Conservation (phyloP, 2,329 filamentous ascomycete genomes). For the Fonsecaea multimorphosa region DNA sequence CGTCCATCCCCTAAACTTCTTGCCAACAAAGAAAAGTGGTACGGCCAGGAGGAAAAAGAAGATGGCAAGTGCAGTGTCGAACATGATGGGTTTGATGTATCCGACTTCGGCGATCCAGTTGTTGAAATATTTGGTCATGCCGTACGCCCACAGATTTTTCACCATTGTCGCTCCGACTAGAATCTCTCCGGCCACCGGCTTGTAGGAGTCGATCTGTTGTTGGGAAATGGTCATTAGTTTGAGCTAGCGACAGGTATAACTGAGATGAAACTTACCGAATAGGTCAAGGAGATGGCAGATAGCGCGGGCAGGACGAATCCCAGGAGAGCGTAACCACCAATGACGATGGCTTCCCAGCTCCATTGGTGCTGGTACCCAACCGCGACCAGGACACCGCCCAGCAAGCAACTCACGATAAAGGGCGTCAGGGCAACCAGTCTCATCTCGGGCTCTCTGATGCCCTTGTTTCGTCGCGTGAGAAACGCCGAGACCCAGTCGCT, state of each 20-base stretch:
- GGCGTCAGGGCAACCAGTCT: conserved; percentile 61
- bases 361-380: conserved; percentile 57
- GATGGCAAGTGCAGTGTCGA: conserved; percentile 51
- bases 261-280: conserved; percentile 46
- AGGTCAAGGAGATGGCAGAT: conserved; percentile 53
- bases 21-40: conserved; percentile 52
- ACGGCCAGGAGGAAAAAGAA: conserved; percentile 49
- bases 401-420: conserved; percentile 58
- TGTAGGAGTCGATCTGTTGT: conserved; percentile 50
- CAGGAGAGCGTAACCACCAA: conserved; percentile 56
- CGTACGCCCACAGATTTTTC: conserved; percentile 55
- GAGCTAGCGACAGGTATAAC: not conserved
- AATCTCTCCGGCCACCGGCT: conserved; percentile 54
- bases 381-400: conserved; percentile 57
- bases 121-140: conserved; percentile 33
- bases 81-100: conserved; percentile 52
- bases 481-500: conserved; percentile 60
- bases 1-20: conserved; percentile 49
- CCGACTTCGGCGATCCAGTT: conserved; percentile 38
- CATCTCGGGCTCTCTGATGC: conserved; percentile 66
- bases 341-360: conserved; percentile 56
- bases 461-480: conserved; percentile 60
- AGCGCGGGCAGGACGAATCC: conserved; percentile 51
- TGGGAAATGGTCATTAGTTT: not conserved
- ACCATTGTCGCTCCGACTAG: conserved; percentile 54